Evolutionary conservation across 768 basidiomycete species (phyloP), one percentile per base, ranked within the genome.

Genomic region (Auriscalpium microsporum): DNA sequence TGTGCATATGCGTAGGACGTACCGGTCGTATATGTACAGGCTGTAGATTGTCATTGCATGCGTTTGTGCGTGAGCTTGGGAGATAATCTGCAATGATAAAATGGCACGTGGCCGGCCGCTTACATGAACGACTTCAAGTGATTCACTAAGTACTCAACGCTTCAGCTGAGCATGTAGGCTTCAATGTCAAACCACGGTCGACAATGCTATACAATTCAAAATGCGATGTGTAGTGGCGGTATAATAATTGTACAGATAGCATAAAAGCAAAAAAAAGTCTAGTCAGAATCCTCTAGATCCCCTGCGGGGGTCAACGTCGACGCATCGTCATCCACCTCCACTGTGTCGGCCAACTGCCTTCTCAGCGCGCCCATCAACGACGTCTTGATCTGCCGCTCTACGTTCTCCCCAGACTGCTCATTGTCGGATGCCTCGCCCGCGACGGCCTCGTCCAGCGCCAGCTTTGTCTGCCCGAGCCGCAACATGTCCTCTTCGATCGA

Each of bases 401-500:
- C 81, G 56, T 84, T 84, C 48, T 74, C 75, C 10, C 75, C 76
- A 14, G 45, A 57, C 45, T 79, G 80, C 19, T 73, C 78, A 36
- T 86, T 86, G 8, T 74, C 73, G 46, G 81, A 70, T 28, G 28
- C 7, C 37, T 76, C 84, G 9, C 93, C 93, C 16, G 94, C 93
- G 34, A 98, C 94, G 3, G 94, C 94, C 67, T 94, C 90, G 66
- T 97, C 95, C 11, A 97, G 74, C 14, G 87, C 87, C 53, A 97
- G 74, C 71, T 97, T 97, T 36, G 91, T 94, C 69, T 87, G 77
- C 9, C 92, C 94, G 17, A 97, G 80, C 33, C 78, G 80, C 37
- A 93, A 73, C 84, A 99, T 98, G 69, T 96, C 94, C 69, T 99
- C 96, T 72, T 97, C 94, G 56, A 97, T 95, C 2, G 92, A 94